phyloP scores from a whole-genome alignment of 2,329 filamentous ascomycete genomes.

The Ophiostoma piceae region DNA sequence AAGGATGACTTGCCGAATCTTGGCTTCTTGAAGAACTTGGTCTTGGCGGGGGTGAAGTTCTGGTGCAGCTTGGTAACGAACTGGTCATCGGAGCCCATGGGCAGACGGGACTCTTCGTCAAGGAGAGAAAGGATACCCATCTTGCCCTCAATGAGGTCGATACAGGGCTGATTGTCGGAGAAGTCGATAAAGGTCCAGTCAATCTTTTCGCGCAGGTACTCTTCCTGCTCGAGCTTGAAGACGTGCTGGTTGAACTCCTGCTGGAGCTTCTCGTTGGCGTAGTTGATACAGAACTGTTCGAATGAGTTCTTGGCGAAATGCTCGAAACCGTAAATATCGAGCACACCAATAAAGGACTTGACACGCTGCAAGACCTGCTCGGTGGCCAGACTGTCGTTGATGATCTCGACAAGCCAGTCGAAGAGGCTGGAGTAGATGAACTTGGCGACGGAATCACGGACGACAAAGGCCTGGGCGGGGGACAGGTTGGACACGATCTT shows the following conservation, averaged over 20 bases:
- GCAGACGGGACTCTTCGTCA: slow-evolving; percentile 92
- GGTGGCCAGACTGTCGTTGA: slow-evolving; percentile 84
- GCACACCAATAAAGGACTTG: slow-evolving; percentile 88
- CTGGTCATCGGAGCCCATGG: slow-evolving; percentile 95
- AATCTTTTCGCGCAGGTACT: slow-evolving; percentile 92
- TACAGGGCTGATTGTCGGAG: slow-evolving; percentile 97
- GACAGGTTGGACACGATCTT: slow-evolving; percentile 96
- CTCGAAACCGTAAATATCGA: slow-evolving; percentile 99
- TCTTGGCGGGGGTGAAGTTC: slow-evolving; percentile 84
- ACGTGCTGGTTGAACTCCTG: slow-evolving; percentile 99
- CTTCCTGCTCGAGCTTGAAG: slow-evolving; percentile 97
- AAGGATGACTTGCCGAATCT: slow-evolving; percentile 96
- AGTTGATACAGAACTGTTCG: slow-evolving; percentile 99
- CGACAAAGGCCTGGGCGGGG: slow-evolving; percentile 87
- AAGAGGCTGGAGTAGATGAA: slow-evolving; percentile 98
- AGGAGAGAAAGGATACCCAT: slow-evolving; percentile 86
- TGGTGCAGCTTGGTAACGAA: slow-evolving; percentile 95
- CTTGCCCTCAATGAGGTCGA: slow-evolving; percentile 96
- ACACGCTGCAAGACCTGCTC: slow-evolving; percentile 80
- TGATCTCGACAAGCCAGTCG: slow-evolving; percentile 97
- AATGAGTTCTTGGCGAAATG: slow-evolving; percentile 99
- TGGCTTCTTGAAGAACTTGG: slow-evolving; percentile 97
- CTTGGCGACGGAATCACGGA: slow-evolving; percentile 95
- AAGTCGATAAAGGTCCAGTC: slow-evolving; percentile 99
- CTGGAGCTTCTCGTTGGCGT: slow-evolving; percentile 97